These are phyloP conservation scores for Mycena polygramma DNA, from an alignment of 768 basidiomycete species.

Conservation along the genomic window DNA sequence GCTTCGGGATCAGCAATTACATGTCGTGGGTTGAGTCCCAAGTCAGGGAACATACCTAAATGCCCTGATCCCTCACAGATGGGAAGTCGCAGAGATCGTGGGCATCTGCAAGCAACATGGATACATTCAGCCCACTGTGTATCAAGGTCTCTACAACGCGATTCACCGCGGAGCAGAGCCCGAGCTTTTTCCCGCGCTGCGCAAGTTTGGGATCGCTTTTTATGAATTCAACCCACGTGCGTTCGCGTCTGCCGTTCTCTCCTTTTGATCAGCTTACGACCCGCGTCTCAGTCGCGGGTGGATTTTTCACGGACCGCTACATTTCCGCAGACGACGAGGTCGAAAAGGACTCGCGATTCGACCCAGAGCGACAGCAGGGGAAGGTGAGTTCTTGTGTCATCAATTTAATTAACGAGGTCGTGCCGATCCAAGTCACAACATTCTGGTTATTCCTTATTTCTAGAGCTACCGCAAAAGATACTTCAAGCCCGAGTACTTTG, in stretches of 20 bases:
- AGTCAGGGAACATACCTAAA: not conserved
- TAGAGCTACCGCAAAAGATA: constrained; percentile 48
- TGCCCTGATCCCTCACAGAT: constrained; percentile 47
- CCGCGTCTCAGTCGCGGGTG: no score
- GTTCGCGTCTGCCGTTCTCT: no score
- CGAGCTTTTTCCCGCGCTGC: constrained; percentile 66
- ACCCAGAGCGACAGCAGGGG: no score
- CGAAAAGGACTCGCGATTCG: no score
- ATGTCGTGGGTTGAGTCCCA: constrained; percentile 53
- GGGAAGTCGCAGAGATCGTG: constrained; percentile 78
- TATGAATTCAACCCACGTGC: constrained; percentile 69
- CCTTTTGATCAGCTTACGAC: no score
- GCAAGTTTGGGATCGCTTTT: constrained; percentile 69
- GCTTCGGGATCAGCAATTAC: constrained; percentile 73
- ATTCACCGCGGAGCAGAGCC: constrained; percentile 56
- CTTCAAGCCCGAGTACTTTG: constrained; percentile 66
- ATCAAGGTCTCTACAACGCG: constrained; percentile 62
- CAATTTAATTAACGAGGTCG: no score
- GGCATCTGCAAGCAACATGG: constrained; percentile 67
- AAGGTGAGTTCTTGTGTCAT: no score
- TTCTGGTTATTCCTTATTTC: not conserved
- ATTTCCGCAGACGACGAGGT: no score
- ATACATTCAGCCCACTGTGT: constrained; percentile 67
- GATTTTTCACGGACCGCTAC: no score
- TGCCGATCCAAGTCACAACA: no score